Evolutionary conservation across 164 flowering plant species (phyloP), one percentile per base, ranked within the genome.

Genomic region (Umbilicus rupestris): DNA sequence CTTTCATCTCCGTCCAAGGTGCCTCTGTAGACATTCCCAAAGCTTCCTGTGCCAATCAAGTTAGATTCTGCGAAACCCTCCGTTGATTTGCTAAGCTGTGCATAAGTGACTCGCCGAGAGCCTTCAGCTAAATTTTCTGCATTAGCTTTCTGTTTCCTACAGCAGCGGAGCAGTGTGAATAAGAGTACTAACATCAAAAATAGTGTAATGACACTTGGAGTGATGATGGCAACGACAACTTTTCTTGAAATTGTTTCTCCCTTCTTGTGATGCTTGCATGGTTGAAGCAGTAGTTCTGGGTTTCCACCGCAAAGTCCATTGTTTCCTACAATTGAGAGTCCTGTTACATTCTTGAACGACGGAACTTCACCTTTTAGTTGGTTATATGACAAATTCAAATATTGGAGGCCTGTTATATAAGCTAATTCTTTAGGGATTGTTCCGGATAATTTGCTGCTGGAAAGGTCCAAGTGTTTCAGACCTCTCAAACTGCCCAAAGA

Each of bases 41-140:
- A 63, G 39, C 66, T 39, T 39, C 66, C 66, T 7, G 11, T 17
- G 17, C 66, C 66, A 63, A 63, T 63, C 15, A 63, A 39, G 66
- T 63, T 63, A 8, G 66, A 63, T 16, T n/a, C 17, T 17, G 42
- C 42, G 12, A 62, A 62, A 10, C 65, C 42, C 14, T 30, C 9
- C 3, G 65, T 62, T 17, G 65, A 41, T 33, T 62, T 37, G n/a
- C 31, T 26, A 16, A 62, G 65, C 8, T 33, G 20, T 62, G 19
- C 39, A 24, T 62, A 62, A 37, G 65, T 17, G 3, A 62, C 42
- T 24, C n/a, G n/a, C n/a, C n/a, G n/a, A n/a, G n/a, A n/a, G n/a
- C n/a, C n/a, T n/a, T n/a, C n/a, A n/a, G n/a, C n/a, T n/a, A n/a
- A n/a, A n/a, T n/a, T n/a, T n/a, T n/a, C n/a, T n/a, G n/a, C n/a